A percentile compares a stretch with the other conserved stretches of the same genome.
Conservation (phyloP, 192 early-diverging fungal species). For the Linnemannia zychae region DNA sequence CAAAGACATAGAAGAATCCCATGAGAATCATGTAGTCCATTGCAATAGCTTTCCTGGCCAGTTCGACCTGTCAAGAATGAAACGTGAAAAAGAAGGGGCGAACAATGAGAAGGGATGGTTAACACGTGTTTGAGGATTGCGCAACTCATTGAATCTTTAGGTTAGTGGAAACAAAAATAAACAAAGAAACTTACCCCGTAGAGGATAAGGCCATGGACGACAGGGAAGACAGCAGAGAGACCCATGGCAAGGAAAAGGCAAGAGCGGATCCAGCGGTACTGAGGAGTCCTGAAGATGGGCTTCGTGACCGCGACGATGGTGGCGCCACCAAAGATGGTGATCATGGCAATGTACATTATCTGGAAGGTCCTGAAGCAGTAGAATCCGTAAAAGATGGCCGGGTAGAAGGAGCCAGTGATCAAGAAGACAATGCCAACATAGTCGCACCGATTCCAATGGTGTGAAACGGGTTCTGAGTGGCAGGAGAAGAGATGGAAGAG, state of each 20-base stretch:
- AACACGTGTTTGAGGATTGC: neutral
- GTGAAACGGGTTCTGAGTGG: constrained; percentile 76
- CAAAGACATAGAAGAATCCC: constrained; percentile 84
- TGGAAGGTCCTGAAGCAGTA: constrained; percentile 60
- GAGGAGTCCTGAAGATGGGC: constrained; percentile 76
- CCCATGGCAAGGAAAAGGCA: constrained; percentile 86
- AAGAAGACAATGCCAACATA: constrained; percentile 92
- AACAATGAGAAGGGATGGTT: neutral
- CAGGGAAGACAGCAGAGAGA: constrained; percentile 79
- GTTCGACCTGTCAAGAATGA: constrained; percentile 18
- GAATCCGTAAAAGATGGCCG: constrained; percentile 66
- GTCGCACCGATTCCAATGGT: constrained; percentile 89
- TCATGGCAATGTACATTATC: constrained; percentile 70
- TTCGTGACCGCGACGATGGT: constrained; percentile 73
- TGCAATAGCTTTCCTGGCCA: constrained; percentile 69
- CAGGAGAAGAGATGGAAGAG: constrained; percentile 87
- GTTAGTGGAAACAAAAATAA: neutral
- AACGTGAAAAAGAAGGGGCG: neutral
- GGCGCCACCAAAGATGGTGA: constrained; percentile 71
- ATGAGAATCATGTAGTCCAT: constrained; percentile 75
- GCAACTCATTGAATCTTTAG: neutral
- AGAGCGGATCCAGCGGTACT: constrained; percentile 85
- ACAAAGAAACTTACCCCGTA: constrained; percentile 72
- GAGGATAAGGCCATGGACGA: constrained; percentile 70
- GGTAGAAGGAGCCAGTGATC: constrained; percentile 75